A percentile compares a stretch with the other conserved stretches of the same genome.
phyloP scores from a whole-genome alignment of 495 filamentous ascomycete species.

The Xylona heveae region DNA sequence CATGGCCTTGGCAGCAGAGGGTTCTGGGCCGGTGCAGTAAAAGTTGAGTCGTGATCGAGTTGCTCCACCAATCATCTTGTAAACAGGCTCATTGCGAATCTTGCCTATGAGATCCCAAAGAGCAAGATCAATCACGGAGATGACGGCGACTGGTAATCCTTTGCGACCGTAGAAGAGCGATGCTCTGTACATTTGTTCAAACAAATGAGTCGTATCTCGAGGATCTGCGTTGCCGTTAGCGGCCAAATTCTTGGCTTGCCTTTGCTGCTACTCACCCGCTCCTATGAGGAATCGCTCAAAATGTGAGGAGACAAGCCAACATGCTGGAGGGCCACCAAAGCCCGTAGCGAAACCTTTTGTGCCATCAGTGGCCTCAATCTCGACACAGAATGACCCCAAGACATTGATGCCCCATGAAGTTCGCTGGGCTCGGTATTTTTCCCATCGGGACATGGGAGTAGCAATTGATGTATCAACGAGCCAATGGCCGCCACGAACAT shows the following conservation, averaged over 20 bases:
- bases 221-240: slow-evolving; percentile 34
- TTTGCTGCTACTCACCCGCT: slow-evolving; percentile 24
- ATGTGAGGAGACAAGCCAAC: slow-evolving; percentile 81
- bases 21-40: slow-evolving; percentile 85
- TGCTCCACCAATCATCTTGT: slow-evolving; percentile 77
- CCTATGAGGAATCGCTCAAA: slow-evolving; percentile 82
- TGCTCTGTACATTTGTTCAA: slow-evolving; percentile 88
- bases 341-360: slow-evolving; percentile 84
- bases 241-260: neutral
- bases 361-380: slow-evolving; percentile 72
- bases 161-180: slow-evolving; percentile 94
- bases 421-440: slow-evolving; percentile 64
- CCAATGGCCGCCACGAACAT: slow-evolving; percentile 86
- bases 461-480: slow-evolving; percentile 78
- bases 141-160: slow-evolving; percentile 71
- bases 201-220: slow-evolving; percentile 67
- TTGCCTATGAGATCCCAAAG: slow-evolving; percentile 85
- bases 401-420: slow-evolving; percentile 96
- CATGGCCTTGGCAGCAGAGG: slow-evolving; percentile 51
- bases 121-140: slow-evolving; percentile 81
- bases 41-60: slow-evolving; percentile 65
- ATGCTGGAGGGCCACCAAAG: slow-evolving; percentile 81
- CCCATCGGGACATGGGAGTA: slow-evolving; percentile 75
- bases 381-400: slow-evolving; percentile 80
- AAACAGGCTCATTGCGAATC: slow-evolving; percentile 77